Percentiles rank a stretch among this genome's conserved stretches.
These are phyloP conservation scores for Russula sp. DNA, from an alignment of 768 basidiomycete genomes.

Conservation along the genomic window DNA sequence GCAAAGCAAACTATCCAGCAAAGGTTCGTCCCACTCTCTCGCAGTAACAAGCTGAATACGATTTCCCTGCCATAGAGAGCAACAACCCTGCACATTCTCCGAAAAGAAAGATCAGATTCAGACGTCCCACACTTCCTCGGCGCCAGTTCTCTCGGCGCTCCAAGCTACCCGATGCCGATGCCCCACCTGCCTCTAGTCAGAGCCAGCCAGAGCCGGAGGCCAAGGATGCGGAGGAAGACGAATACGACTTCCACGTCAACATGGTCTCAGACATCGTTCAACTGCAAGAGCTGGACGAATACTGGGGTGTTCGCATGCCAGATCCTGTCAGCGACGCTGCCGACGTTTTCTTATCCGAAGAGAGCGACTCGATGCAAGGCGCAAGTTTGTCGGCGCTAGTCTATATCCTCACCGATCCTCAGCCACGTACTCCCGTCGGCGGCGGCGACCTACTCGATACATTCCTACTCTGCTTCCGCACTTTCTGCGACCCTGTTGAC, in stretches of 20 bases:
- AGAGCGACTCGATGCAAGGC: not conserved
- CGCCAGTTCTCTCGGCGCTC: constrained; percentile 1
- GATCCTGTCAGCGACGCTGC: constrained; percentile 1
- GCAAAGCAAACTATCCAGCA: constrained; percentile 3
- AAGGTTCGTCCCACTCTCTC: constrained; percentile 1
- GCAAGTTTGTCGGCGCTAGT: constrained; percentile 13
- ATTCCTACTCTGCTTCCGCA: constrained; percentile 15
- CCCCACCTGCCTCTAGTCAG: not conserved
- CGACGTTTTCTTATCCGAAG: constrained; percentile 3
- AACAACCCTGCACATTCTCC: not conserved
- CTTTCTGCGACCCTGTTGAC: constrained; percentile 11
- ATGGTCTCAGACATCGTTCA: constrained; percentile 12
- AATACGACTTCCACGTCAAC: constrained; percentile 1
- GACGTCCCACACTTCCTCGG: constrained; percentile 2
- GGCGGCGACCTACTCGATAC: not conserved
- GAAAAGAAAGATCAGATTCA: constrained; percentile 9
- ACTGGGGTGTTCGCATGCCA: constrained; percentile 16
- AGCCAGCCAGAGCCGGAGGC: not conserved
- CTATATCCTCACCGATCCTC: constrained; percentile 14
- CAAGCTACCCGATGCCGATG: not conserved
- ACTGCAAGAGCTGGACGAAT: not conserved
- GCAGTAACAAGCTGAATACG: not conserved
- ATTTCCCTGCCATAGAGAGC: not conserved
- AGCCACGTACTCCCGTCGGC: not conserved
- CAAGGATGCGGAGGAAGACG: constrained; percentile 10